A percentile compares a stretch with the other conserved stretches of the same genome.
Conservation (phyloP, 352 stramenopile genomes). For the Phytophthora chlamydospora region DNA sequence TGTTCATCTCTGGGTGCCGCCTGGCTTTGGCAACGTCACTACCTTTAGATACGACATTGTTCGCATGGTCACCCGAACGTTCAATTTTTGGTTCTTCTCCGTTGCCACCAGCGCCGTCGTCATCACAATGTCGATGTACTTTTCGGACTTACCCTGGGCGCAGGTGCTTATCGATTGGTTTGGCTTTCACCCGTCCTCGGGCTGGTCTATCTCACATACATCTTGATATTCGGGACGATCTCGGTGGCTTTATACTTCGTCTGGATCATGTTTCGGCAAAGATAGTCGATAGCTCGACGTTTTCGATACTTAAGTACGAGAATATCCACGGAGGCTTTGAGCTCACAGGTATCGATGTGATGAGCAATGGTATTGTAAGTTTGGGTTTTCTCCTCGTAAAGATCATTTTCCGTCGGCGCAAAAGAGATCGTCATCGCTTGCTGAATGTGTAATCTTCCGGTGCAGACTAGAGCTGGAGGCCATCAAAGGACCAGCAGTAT, state of each 20-base stretch:
- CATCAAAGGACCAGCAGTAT: not conserved
- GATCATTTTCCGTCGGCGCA: conserved; percentile 34
- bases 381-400: conserved; percentile 32
- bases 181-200: conserved; percentile 36
- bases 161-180: conserved; percentile 30
- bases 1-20: conserved; percentile 24
- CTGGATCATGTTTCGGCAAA: conserved; percentile 24
- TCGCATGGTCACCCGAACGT: conserved; percentile 32
- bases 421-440: conserved; percentile 7
- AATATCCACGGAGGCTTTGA: conserved; percentile 22
- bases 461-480: conserved; percentile 26
- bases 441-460: conserved; percentile 37
- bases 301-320: conserved; percentile 25
- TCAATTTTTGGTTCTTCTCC: conserved; percentile 54
- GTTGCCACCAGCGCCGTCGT: conserved; percentile 28
- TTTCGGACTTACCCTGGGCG: conserved; percentile 27
- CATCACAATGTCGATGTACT: conserved; percentile 35
- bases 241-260: conserved; percentile 15
- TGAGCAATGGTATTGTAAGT: conserved; percentile 31
- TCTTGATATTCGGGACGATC: conserved; percentile 18
- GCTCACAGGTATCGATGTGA: conserved; percentile 24
- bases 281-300: conserved; percentile 17
- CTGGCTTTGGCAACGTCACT: conserved; percentile 27
- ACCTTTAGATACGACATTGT: conserved; percentile 44
- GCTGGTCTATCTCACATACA: conserved; percentile 13